These are phyloP conservation scores for Orbilia oligospora DNA, from an alignment of 2,329 filamentous ascomycete species.

Conservation along the genomic window DNA sequence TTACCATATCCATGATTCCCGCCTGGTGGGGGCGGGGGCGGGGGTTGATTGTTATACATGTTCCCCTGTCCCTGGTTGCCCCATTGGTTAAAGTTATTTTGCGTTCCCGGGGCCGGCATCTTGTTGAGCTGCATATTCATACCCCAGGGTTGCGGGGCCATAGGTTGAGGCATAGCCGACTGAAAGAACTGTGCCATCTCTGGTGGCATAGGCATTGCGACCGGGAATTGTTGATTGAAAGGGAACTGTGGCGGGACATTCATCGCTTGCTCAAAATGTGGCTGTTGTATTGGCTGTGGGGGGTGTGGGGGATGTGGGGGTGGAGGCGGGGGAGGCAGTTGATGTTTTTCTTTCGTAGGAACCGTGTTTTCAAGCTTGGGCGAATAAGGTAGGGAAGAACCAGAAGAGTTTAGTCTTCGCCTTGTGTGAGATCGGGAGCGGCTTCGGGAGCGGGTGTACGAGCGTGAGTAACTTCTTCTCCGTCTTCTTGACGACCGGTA, in stretches of 20 bases:
- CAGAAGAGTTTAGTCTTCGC: conserved; percentile 52
- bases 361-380: conserved; percentile 27
- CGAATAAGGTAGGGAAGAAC: conserved; percentile 52
- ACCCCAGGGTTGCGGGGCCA: conserved; percentile 38
- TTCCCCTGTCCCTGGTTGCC: conserved; percentile 30
- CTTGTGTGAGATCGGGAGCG: conserved; percentile 51
- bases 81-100: conserved; percentile 47
- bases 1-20: conserved; percentile 45
- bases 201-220: conserved; percentile 48
- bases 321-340: conserved; percentile 15
- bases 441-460: conserved; percentile 52
- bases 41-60: conserved; percentile 52
- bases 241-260: conserved; percentile 40
- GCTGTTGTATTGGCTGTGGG: conserved; percentile 20
- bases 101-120: conserved; percentile 31
- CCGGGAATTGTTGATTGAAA: conserved; percentile 52
- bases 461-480: conserved; percentile 56
- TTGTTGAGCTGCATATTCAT: conserved; percentile 50
- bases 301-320: conserved; percentile 41
- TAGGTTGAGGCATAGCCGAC: conserved; percentile 36
- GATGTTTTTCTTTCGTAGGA: conserved; percentile 18
- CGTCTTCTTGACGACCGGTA: conserved; percentile 52
- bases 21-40: conserved; percentile 44
- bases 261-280: conserved; percentile 12
- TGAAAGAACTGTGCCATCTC: conserved; percentile 60